Conservation (phyloP, 768 basidiomycete genomes). For the Sistotremastrum niveocremeum region DNA sequence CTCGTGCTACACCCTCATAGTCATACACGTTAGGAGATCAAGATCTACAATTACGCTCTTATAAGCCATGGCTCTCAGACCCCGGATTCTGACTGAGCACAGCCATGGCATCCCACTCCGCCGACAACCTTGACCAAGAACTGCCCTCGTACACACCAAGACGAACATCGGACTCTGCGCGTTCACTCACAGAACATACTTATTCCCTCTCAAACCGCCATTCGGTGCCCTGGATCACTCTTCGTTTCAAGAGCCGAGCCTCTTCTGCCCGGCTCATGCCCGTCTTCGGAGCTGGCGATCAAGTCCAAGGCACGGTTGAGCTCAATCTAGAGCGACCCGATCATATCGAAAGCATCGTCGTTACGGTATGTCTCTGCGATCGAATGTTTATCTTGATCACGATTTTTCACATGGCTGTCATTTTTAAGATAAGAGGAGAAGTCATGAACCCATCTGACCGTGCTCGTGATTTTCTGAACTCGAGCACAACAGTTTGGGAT, state of each 20-base stretch:
- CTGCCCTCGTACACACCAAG: too few relatives aligned
- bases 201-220: slow-evolving; percentile 30
- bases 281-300: slow-evolving; percentile 33
- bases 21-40: too few relatives aligned
- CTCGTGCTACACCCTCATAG: too few relatives aligned
- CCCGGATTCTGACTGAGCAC: too few relatives aligned
- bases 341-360: slow-evolving; percentile 31
- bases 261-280: slow-evolving; percentile 26
- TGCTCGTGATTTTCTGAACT: not conserved
- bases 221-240: slow-evolving; percentile 33
- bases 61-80: too few relatives aligned
- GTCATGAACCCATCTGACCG: not conserved
- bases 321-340: slow-evolving; percentile 37
- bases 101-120: too few relatives aligned
- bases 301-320: slow-evolving; percentile 36
- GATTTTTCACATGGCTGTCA: not conserved
- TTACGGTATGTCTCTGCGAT: slow-evolving; percentile 25
- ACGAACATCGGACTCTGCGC: too few relatives aligned
- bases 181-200: slow-evolving; percentile 18
- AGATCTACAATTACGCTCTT: too few relatives aligned
- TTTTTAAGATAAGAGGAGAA: not conserved
- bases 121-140: too few relatives aligned
- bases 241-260: slow-evolving; percentile 32
- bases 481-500: slow-evolving; percentile 19
- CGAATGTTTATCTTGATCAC: not conserved